Conservation (phyloP, 2,329 filamentous ascomycete species). For the Pyricularia sp. region DNA sequence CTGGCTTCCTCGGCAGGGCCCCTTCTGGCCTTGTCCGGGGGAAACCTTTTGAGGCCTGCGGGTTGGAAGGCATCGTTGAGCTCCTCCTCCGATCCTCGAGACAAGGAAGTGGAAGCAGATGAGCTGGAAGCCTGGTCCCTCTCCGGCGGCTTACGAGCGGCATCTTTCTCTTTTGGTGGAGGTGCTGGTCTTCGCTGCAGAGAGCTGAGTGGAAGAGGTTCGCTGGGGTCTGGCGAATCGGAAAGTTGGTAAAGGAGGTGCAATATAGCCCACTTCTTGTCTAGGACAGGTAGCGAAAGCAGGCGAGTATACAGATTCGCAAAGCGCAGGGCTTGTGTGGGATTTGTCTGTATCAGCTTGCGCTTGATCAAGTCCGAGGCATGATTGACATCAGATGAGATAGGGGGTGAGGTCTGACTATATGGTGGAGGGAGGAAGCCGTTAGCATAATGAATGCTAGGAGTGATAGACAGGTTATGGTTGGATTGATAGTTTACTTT, state of each 20-base stretch:
- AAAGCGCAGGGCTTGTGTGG: constrained; percentile 68
- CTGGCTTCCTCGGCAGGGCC: constrained; percentile 18
- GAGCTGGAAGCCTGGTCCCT: constrained; percentile 6
- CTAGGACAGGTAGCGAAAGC: constrained; percentile 78
- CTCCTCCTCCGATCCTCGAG: constrained; percentile 25
- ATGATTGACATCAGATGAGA: constrained; percentile 71
- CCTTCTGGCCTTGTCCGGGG: constrained; percentile 25
- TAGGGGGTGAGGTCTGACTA: constrained; percentile 29
- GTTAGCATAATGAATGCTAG: not conserved
- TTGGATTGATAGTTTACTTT: not conserved
- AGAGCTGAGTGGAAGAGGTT: constrained; percentile 33
- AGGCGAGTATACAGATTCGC: constrained; percentile 84
- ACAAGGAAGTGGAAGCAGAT: not conserved
- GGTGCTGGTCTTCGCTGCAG: constrained; percentile 5
- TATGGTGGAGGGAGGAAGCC: constrained; percentile 2
- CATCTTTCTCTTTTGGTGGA: constrained; percentile 6
- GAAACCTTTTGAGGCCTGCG: constrained; percentile 33
- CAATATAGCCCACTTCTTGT: constrained; percentile 93
- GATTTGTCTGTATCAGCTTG: constrained; percentile 67
- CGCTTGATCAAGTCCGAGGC: constrained; percentile 86
- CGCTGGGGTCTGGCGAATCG: constrained; percentile 47
- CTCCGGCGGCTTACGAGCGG: constrained; percentile 1
- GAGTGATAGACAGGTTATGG: not conserved
- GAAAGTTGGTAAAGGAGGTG: constrained; percentile 79
- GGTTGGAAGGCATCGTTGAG: constrained; percentile 42